Conservation (phyloP, 106 monocot species). For the Dendrobium nobile region DNA sequence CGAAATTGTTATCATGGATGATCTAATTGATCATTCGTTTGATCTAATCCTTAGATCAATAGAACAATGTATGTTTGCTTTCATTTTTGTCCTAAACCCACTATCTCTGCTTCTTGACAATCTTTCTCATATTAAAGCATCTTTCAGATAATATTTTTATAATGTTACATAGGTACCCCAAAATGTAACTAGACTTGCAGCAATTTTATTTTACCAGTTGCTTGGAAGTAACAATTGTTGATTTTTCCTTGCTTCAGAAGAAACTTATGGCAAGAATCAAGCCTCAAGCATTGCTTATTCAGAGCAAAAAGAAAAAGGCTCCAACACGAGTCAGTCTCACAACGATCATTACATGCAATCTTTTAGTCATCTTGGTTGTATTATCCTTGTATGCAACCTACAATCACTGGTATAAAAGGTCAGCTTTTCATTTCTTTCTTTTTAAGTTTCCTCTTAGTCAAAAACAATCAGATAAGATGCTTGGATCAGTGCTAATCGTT, state of each 20-base stretch:
- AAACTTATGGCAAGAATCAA: constrained; percentile 73
- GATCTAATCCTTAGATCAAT: too few relatives aligned
- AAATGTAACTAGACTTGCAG: too few relatives aligned
- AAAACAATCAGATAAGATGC: background rate
- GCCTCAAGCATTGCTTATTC: constrained; percentile 54
- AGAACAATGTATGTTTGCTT: too few relatives aligned
- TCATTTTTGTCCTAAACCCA: too few relatives aligned
- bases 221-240: background rate
- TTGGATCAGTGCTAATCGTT: background rate
- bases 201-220: background rate
- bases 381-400: constrained; percentile 52
- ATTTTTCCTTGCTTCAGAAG: background rate
- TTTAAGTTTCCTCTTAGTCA: background rate
- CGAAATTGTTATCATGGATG: too few relatives aligned
- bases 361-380: constrained; percentile 46
- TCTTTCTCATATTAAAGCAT: too few relatives aligned
- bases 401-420: constrained; percentile 59
- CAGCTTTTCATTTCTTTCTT: constrained; percentile 5
- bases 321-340: constrained; percentile 40
- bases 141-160: too few relatives aligned
- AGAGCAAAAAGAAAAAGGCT: constrained; percentile 69
- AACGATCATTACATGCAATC: constrained; percentile 52
- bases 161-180: too few relatives aligned
- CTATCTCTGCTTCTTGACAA: too few relatives aligned
- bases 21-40: too few relatives aligned